Evolutionary conservation across 768 basidiomycete species (phyloP), one percentile per base, ranked within the genome.

Genomic region (Kondoa subrosea): DNA sequence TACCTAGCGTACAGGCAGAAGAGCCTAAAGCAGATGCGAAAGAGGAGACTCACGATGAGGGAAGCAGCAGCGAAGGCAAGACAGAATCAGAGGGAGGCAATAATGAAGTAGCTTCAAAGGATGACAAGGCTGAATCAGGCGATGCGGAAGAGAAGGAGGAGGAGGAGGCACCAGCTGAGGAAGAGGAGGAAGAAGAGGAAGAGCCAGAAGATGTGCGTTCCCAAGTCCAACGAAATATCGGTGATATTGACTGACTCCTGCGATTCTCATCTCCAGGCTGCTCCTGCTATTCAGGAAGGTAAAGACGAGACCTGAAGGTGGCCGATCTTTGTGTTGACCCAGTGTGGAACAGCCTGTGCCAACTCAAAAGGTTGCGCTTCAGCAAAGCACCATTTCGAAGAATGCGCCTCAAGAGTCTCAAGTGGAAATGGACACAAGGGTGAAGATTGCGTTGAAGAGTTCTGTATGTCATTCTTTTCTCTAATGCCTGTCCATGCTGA

Each of bases 141-240:
- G 58, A 60, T 17, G 29, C 30, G 30, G 30, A 63, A n/a, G 27
- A 27, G 3, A 31, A n/a, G 29, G 30, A 63, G 8, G 61, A 27
- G 15, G 61, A 32, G 14, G 61, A 32, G 34, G 61, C 27, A 15
- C 26, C 15, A 31, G 61, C 61, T 3, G 61, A 27, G 33, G 61
- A 27, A 8, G 61, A 63, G 29, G 61, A 63, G 29, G 61, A 63
- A n/a, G 61, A 63, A 33, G 61, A 63, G 34, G 61, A 63, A 32
- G 61, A 63, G 29, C 61, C 61, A 12, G 61, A 63, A 33, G 61
- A 63, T 33, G 61, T n/a, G n/a, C n/a, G n/a, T n/a, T n/a, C n/a
- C n/a, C n/a, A n/a, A n/a, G n/a, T n/a, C n/a, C n/a, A n/a, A n/a
- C n/a, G n/a, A n/a, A n/a, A n/a, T n/a, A n/a, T n/a, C n/a, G n/a